Evolutionary conservation across 768 basidiomycete species (phyloP).

Genomic region (Hortiboletus flavorubellus): DNA sequence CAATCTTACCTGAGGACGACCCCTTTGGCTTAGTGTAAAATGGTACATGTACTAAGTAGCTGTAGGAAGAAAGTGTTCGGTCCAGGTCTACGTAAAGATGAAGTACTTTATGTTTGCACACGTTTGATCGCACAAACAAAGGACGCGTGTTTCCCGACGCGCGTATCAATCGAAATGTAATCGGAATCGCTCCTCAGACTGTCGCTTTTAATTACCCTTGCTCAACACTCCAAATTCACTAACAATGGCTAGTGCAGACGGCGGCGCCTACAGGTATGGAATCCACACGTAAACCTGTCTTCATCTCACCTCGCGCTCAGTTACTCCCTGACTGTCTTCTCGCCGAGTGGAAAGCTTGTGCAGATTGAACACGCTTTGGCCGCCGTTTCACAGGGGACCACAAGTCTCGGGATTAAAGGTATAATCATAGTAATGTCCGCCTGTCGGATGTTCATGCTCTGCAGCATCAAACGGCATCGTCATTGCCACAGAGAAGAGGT

Average conservation of each 20-base stretch:
- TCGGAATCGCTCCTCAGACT: constrained; percentile 17
- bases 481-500: constrained; percentile 99
- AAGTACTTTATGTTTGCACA: constrained; percentile 11
- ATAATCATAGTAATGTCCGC: constrained; percentile 29
- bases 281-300: constrained; percentile 16
- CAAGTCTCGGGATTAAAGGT: constrained; percentile 99
- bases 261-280: constrained; percentile 71
- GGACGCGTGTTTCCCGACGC: constrained; percentile 29
- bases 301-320: constrained; percentile 41
- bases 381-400: constrained; percentile 92
- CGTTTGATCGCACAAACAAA: constrained; percentile 23
- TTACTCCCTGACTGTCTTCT: constrained; percentile 99
- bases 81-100: not conserved
- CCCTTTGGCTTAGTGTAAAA: constrained; percentile 35
- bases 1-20: constrained; percentile 90
- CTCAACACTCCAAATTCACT: constrained; percentile 12
- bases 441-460: constrained; percentile 13
- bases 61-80: not conserved
- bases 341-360: constrained; percentile 96
- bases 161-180: constrained; percentile 19
- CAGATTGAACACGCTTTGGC: constrained; percentile 99
- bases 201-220: constrained; percentile 19
- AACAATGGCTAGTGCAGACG: constrained; percentile 76
- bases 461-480: constrained; percentile 98
- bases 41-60: not conserved